Percentiles rank a stretch among this genome's conserved stretches.
Evolutionary conservation across 176 grass and related monocot genomes (phyloP).

Genomic region (Zizania latifolia): DNA sequence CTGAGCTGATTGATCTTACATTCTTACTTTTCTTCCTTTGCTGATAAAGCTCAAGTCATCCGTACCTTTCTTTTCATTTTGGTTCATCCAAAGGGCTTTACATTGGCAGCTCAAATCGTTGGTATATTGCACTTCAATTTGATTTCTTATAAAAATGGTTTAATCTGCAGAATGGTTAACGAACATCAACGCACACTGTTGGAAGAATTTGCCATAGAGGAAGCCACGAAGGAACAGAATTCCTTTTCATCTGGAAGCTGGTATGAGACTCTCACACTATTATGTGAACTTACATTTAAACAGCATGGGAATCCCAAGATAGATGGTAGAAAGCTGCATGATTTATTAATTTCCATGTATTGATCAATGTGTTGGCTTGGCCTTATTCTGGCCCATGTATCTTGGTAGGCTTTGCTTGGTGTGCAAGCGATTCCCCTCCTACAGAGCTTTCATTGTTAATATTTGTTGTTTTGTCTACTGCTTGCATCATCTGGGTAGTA

Average conservation of each 20-base stretch:
- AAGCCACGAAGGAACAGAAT: constrained; percentile 55
- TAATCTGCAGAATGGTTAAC: constrained; percentile 60
- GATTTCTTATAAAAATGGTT: background rate
- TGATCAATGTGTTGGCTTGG: background rate
- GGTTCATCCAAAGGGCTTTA: constrained; percentile 6
- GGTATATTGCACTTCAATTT: background rate
- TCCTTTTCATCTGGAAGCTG: constrained; percentile 55
- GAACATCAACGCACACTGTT: constrained; percentile 68
- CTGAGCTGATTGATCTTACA: background rate
- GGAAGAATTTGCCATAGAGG: constrained; percentile 91
- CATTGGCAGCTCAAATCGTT: background rate
- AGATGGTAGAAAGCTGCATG: background rate
- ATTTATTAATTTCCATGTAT: background rate
- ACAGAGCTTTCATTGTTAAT: background rate
- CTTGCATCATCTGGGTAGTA: constrained; percentile 35
- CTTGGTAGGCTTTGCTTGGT: background rate
- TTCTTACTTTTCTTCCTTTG: background rate
- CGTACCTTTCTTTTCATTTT: background rate
- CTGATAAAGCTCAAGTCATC: background rate
- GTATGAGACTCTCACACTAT: constrained; percentile 33
- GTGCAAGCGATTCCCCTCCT: constrained; percentile 2
- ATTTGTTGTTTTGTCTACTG: constrained; percentile 11
- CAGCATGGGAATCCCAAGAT: background rate
- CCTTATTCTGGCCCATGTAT: background rate
- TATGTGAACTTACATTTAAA: background rate